These are phyloP conservation scores for Saraca asoca DNA, from an alignment of 331 rosid genomes.

Conservation along the genomic window DNA sequence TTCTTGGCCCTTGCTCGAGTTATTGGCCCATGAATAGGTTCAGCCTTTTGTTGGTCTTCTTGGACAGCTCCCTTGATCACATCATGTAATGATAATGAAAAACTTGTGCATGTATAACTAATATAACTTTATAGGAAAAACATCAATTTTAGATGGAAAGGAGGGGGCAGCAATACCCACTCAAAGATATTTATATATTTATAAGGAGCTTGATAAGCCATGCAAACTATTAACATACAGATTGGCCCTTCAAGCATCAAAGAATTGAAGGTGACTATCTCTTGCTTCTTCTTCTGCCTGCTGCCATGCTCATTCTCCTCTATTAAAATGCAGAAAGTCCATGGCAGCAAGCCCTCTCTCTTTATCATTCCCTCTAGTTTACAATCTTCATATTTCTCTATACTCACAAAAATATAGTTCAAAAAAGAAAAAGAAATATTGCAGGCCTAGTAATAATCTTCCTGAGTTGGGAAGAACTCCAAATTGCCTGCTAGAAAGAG, in stretches of 20 bases:
- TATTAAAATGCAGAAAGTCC: slow-evolving; percentile 64
- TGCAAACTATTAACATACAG: slow-evolving; percentile 50
- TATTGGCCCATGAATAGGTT: too few relatives aligned
- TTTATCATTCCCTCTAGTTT: slow-evolving; percentile 32
- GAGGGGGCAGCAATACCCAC: slow-evolving; percentile 18
- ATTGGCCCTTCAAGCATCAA: slow-evolving; percentile 63
- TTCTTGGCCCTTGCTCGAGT: too few relatives aligned
- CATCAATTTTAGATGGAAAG: slow-evolving; percentile 32
- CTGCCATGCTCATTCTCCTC: slow-evolving; percentile 64
- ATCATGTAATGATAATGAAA: too few relatives aligned
- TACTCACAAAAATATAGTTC: slow-evolving; percentile 38
- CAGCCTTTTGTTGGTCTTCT: too few relatives aligned
- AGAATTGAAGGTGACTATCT: slow-evolving; percentile 53
- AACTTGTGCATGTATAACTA: too few relatives aligned
- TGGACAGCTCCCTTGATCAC: too few relatives aligned
- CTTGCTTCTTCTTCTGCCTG: slow-evolving; percentile 49
- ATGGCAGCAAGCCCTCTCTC: slow-evolving; percentile 36
- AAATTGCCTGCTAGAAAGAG: slow-evolving; percentile 50
- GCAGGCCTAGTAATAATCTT: slow-evolving; percentile 47
- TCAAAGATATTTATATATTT: slow-evolving; percentile 32
- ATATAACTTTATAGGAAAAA: slow-evolving; percentile 9
- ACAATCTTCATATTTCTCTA: slow-evolving; percentile 45
- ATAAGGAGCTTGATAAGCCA: slow-evolving; percentile 57
- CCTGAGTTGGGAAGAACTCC: slow-evolving; percentile 62
- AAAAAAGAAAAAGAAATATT: slow-evolving; percentile 10